Conservation (phyloP, 2,329 filamentous ascomycete genomes). For the Arachnomyces sp. region DNA sequence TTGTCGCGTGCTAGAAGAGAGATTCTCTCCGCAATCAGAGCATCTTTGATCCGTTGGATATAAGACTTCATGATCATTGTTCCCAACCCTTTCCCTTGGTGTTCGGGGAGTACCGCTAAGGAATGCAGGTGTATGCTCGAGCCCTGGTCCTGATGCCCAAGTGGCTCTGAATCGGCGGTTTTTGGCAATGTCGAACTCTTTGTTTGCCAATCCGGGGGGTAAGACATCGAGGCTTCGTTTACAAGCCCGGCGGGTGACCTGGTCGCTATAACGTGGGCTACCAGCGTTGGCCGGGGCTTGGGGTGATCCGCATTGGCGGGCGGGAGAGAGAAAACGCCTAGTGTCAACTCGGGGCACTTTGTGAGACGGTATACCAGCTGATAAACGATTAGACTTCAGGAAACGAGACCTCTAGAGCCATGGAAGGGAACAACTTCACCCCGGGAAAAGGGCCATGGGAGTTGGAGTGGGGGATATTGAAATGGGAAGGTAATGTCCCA, state of each 20-base stretch:
- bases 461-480: too few relatives aligned
- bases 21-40: conserved; percentile 61
- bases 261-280: conserved; percentile 72
- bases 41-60: conserved; percentile 64
- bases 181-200: conserved; percentile 26
- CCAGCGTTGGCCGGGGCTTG: conserved; percentile 56
- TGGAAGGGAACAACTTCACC: too few relatives aligned
- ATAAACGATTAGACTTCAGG: not conserved
- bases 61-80: conserved; percentile 67
- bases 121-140: conserved; percentile 74
- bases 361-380: conserved; percentile 71
- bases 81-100: conserved; percentile 66
- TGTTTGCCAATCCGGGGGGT: conserved; percentile 59
- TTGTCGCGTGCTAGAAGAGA: conserved; percentile 69
- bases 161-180: conserved; percentile 32
- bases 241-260: conserved; percentile 56
- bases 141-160: conserved; percentile 66
- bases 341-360: conserved; percentile 64
- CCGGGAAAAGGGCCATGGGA: not conserved
- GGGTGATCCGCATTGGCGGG: conserved; percentile 44
- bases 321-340: conserved; percentile 66
- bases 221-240: conserved; percentile 67
- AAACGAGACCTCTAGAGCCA: not conserved
- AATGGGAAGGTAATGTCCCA: too few relatives aligned
- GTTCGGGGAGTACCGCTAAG: conserved; percentile 66